Base-by-base conservation (phyloP, 2,329 filamentous ascomycete genomes). In the Colletotrichum orbiculare region DNA sequence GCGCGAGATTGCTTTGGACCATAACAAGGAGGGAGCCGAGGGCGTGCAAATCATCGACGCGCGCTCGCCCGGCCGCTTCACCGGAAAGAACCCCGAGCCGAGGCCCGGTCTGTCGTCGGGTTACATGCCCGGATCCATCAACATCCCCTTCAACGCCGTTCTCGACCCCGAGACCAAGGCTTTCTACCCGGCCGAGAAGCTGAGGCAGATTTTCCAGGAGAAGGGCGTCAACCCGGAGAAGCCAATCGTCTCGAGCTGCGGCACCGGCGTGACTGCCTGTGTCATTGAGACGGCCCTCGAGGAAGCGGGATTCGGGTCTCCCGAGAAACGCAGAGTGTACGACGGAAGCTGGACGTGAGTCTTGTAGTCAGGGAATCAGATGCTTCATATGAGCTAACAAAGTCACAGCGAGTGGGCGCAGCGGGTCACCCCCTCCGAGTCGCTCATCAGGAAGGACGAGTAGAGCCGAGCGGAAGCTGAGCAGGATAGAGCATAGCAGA, bases 341-440 rank as follows among this genome's bases (percentile, higher is more conserved):
- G 96, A 99, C 76, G 96, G 96, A 52, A 97, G 94, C 78, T 99
- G 96, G 96, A 98, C 96, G 86, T 97, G 83, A 89, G 92, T 90
- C 43, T 46, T 38, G 52, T 35, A 10, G 9, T 6, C 9, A 0
- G 39, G 13, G 11, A n/a, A 2, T 8, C 37, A 25, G 25, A 5
- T 37, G 11, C 39, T 33, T 41, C 12, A 50, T 49, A 46, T 53
- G 55, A 52, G 56, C 56, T 56, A 56, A 54, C 46, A 46, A 75
- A 78, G 38, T 62, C 65, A 39, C 61, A 89, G 87, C 33, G 87
- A 89, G 79, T 91, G 89, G 88, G 89, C 89, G 42, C 89, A 91
- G 72, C 81, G 88, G 60, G 87, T 89, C 45, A 82, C 82, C 64
- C 82, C 87, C 33, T 82, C 84, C 2, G 89, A 91, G 45, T 85